phyloP scores from a whole-genome alignment of 1,284 basidiomycete genomes.

The Tremellales sp. region DNA sequence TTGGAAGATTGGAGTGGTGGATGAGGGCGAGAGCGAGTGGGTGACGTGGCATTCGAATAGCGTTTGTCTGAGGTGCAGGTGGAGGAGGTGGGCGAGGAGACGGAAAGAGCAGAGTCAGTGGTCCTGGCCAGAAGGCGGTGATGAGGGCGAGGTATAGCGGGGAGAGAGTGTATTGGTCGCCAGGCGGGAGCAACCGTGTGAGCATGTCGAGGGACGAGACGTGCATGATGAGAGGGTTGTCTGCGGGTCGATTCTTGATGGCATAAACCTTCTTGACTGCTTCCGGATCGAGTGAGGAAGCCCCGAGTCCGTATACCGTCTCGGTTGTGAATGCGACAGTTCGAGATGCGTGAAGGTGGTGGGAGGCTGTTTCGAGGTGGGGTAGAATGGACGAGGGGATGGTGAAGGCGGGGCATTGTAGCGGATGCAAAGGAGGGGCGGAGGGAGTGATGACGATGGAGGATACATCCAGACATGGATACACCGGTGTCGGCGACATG shows the following conservation, averaged over 20 bases:
- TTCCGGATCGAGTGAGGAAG: conserved; percentile 62
- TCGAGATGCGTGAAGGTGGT: conserved; percentile 34
- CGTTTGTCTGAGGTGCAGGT: conserved; percentile 64
- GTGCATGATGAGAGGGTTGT: conserved; percentile 98
- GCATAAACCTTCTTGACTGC: conserved; percentile 76
- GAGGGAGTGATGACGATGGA: conserved; percentile 19
- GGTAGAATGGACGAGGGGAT: conserved; percentile 23
- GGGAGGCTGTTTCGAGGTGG: conserved; percentile 34
- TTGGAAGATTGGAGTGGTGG: conserved; percentile 64
- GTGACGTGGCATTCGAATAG: conserved; percentile 90
- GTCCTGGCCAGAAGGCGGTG: conserved; percentile 88
- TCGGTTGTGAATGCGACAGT: conserved; percentile 92
- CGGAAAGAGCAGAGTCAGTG: conserved; percentile 89
- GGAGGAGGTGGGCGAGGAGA: conserved; percentile 50
- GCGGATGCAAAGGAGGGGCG: conserved; percentile 20
- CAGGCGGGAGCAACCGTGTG: conserved; percentile 61
- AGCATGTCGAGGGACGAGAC: conserved; percentile 85
- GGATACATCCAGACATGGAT: conserved; percentile 19
- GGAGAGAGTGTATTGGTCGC: conserved; percentile 55
- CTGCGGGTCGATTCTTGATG: conserved; percentile 86
- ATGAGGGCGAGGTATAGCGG: conserved; percentile 68
- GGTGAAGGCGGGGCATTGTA: conserved; percentile 33
- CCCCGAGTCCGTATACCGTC: conserved; percentile 96
- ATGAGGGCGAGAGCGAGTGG: conserved; percentile 89
- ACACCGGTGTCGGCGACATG: conserved; percentile 28